Percentiles rank a stretch among this genome's conserved stretches.
Evolutionary conservation across 176 grass and related monocot genomes (phyloP).

Genomic region (Urochloa ruziziensis): DNA sequence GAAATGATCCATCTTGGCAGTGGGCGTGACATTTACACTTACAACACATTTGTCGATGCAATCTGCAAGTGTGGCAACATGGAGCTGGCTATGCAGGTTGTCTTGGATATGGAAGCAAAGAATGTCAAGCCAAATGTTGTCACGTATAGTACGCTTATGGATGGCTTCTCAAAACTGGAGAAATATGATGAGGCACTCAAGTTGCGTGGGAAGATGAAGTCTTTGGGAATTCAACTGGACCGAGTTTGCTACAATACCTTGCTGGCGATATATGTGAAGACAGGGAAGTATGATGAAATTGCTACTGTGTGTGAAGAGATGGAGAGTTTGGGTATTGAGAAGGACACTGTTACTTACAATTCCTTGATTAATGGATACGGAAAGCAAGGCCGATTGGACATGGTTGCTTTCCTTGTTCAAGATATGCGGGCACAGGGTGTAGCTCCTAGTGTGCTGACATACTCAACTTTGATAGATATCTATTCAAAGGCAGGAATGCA

Average conservation of each 20-base stretch:
- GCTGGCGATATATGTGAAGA: slow-evolving; percentile 85
- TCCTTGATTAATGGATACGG: slow-evolving; percentile 96
- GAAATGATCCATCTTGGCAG: slow-evolving; percentile 95
- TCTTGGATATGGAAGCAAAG: slow-evolving; percentile 73
- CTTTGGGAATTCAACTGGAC: slow-evolving; percentile 71
- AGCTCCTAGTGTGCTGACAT: slow-evolving; percentile 81
- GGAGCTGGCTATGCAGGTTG: slow-evolving; percentile 77
- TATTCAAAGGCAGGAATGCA: slow-evolving; percentile 98
- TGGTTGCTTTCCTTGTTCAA: slow-evolving; percentile 81
- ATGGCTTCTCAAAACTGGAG: slow-evolving; percentile 93
- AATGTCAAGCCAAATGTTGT: slow-evolving; percentile 85
- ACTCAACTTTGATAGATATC: slow-evolving; percentile 95
- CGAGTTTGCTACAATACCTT: slow-evolving; percentile 97
- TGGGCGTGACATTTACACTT: slow-evolving; percentile 93
- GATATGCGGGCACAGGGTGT: slow-evolving; percentile 82
- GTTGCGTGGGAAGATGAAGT: slow-evolving; percentile 80
- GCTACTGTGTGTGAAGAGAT: slow-evolving; percentile 84
- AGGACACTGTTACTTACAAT: slow-evolving; percentile 98
- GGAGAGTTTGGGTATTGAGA: slow-evolving; percentile 70
- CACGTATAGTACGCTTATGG: slow-evolving; percentile 95
- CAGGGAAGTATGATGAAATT: slow-evolving; percentile 79
- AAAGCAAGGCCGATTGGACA: slow-evolving; percentile 83
- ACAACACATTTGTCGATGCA: slow-evolving; percentile 97
- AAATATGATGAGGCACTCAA: slow-evolving; percentile 87
- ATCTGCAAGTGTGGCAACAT: slow-evolving; percentile 98